These are phyloP conservation scores for Chionographis japonica DNA, from an alignment of 106 monocot genomes.

Conservation along the genomic window DNA sequence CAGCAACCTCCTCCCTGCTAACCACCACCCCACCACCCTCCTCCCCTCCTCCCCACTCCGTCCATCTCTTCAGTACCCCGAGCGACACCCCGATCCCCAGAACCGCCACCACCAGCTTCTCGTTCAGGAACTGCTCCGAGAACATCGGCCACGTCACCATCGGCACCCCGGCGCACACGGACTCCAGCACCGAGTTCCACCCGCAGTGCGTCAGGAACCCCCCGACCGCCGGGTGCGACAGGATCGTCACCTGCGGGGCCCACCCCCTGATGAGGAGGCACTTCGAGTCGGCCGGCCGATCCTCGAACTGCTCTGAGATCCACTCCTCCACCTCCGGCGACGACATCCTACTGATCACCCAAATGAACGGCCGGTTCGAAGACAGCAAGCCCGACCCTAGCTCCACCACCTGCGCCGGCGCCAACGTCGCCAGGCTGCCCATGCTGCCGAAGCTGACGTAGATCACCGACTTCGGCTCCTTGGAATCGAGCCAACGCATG, in stretches of 20 bases:
- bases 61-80: slow-evolving; percentile 9
- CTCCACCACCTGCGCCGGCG: too few species aligned
- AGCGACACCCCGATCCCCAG: slow-evolving; percentile 7
- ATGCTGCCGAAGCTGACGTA: slow-evolving; percentile 2
- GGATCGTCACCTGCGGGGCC: slow-evolving; percentile 2
- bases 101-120: slow-evolving; percentile 16
- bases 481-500: slow-evolving; percentile 1
- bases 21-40: slow-evolving; percentile 3
- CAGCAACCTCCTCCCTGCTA: slow-evolving; percentile 2
- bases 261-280: slow-evolving; percentile 3
- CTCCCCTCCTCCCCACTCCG: background rate
- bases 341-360: background rate
- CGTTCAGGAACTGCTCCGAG: slow-evolving; percentile 23
- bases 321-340: background rate
- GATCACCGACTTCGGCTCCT: background rate
- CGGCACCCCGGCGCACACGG: slow-evolving; percentile 13
- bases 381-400: too few species aligned
- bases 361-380: too few species aligned
- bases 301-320: background rate
- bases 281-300: background rate
- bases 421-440: too few species aligned
- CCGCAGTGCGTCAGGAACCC: background rate
- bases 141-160: slow-evolving; percentile 25
- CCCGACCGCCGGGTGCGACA: background rate
- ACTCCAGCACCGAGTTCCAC: slow-evolving; percentile 7